Conservation (phyloP, 106 monocot species). For the Platanthera zijinensis region DNA sequence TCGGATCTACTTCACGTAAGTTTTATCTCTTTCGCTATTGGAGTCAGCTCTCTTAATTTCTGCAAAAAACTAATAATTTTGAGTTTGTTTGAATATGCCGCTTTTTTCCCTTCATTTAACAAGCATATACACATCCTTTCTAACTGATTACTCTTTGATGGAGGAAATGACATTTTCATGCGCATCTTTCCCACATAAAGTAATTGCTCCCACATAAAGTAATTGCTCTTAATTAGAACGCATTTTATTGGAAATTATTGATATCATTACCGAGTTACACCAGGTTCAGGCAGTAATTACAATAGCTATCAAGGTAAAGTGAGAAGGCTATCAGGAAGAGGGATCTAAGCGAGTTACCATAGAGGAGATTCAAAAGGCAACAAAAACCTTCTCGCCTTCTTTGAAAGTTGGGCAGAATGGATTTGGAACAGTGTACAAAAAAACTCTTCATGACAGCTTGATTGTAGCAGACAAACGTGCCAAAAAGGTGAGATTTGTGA, state of each 20-base stretch:
- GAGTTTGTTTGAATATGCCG: background rate
- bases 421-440: slow-evolving; percentile 68
- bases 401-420: slow-evolving; percentile 68
- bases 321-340: slow-evolving; percentile 16
- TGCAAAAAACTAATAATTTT: too few species aligned
- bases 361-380: slow-evolving; percentile 46
- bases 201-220: background rate
- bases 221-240: background rate
- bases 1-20: slow-evolving; percentile 1
- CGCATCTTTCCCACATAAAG: background rate
- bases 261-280: background rate
- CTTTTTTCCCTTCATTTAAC: background rate
- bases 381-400: slow-evolving; percentile 52
- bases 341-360: slow-evolving; percentile 28
- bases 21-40: background rate
- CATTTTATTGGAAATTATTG: background rate
- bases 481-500: slow-evolving; percentile 35
- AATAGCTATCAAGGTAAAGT: slow-evolving; percentile 14
- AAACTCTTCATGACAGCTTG: slow-evolving; percentile 43
- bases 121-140: background rate
- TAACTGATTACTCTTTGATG: background rate
- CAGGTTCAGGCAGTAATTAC: slow-evolving; percentile 2
- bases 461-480: slow-evolving; percentile 67
- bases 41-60: too few species aligned
- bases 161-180: background rate